Conservation (phyloP, 23 red algal genomes). For the Cyanidiococcus yangmingshanensis region DNA sequence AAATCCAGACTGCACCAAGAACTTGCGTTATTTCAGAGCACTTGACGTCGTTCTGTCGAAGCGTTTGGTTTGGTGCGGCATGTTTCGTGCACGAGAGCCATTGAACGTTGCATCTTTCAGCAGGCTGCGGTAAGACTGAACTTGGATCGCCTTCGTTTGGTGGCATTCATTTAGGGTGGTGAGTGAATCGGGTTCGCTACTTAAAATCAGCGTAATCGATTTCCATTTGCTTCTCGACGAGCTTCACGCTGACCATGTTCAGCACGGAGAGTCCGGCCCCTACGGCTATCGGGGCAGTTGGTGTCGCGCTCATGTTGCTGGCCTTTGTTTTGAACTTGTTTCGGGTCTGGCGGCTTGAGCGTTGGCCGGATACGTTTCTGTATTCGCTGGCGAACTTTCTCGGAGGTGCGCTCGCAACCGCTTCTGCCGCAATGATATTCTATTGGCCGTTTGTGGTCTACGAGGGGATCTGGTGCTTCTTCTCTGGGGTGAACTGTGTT, state of each 20-base stretch:
- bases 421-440: slow-evolving; percentile 10
- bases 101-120: no score
- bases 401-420: slow-evolving; percentile 1
- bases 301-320: slow-evolving; percentile 6
- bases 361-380: background rate
- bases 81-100: no score
- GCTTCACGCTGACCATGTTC: no score
- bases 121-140: no score
- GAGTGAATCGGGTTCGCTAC: no score
- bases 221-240: background rate
- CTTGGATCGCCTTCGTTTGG: no score
- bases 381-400: slow-evolving; percentile 7
- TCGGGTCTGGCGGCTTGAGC: background rate
- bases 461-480: slow-evolving; percentile 5
- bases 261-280: slow-evolving; percentile 17
- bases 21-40: no score
- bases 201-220: no score
- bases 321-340: background rate
- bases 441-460: slow-evolving; percentile 10
- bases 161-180: no score
- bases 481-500: background rate
- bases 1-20: no score
- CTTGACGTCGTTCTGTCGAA: no score
- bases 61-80: no score
- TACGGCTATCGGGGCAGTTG: background rate